Percentiles rank a stretch among this genome's conserved stretches.
These are phyloP conservation scores for Schwanniomyces yamadae DNA, from an alignment of 805 yeast genomes.

Conservation along the genomic window DNA sequence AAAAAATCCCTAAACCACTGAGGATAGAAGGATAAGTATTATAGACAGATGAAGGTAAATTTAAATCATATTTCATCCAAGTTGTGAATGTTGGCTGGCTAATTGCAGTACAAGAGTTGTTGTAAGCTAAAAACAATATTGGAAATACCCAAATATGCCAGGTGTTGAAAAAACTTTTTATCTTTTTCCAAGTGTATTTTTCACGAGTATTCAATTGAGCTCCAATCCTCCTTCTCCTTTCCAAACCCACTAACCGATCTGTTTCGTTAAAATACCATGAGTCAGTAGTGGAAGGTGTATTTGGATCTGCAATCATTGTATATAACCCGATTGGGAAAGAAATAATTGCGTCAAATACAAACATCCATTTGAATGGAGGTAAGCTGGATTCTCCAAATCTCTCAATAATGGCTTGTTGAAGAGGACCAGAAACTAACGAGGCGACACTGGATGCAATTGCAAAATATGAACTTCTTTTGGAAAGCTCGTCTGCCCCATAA, in stretches of 20 bases:
- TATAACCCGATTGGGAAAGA: conserved; percentile 33
- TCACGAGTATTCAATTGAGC: conserved; percentile 43
- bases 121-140: conserved; percentile 34
- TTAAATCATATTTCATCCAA: conserved; percentile 33
- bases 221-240: conserved; percentile 41
- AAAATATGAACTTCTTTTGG: conserved; percentile 29
- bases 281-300: conserved; percentile 35
- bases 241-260: conserved; percentile 45
- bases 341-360: conserved; percentile 33
- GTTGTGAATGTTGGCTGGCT: conserved; percentile 38
- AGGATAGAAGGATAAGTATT: conserved; percentile 32
- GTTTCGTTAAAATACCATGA: conserved; percentile 29
- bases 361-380: conserved; percentile 35
- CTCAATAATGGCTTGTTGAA: conserved; percentile 27
- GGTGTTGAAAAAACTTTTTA: conserved; percentile 42
- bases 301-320: conserved; percentile 32
- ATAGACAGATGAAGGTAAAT: conserved; percentile 27
- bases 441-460: conserved; percentile 30
- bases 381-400: conserved; percentile 20
- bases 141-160: conserved; percentile 53
- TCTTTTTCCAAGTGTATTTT: conserved; percentile 39
- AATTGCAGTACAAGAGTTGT: conserved; percentile 31
- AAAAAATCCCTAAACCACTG: conserved; percentile 25
- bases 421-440: conserved; percentile 31
- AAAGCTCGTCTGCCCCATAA: conserved; percentile 25